These are phyloP conservation scores for Cyathus striatus DNA, from an alignment of 768 basidiomycete species.

Conservation along the genomic window DNA sequence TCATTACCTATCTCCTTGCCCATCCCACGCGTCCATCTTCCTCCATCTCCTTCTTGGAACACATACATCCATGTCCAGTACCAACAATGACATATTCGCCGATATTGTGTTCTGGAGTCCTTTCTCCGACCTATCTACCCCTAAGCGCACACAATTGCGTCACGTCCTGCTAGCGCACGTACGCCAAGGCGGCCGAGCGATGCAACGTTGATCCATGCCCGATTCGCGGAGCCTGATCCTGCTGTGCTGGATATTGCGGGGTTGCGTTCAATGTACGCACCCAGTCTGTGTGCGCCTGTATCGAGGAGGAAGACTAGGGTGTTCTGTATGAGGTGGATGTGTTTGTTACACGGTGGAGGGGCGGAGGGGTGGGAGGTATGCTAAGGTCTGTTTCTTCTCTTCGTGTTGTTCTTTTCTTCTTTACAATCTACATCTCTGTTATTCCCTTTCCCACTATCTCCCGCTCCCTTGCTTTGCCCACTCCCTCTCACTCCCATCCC, in stretches of 20 bases:
- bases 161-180: conserved; percentile 50
- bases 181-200: conserved; percentile 25
- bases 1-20: neutral
- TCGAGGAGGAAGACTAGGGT: too few species aligned
- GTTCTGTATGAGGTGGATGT: too few species aligned
- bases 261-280: too few species aligned
- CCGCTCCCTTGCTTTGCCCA: too few species aligned
- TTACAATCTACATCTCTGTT: too few species aligned
- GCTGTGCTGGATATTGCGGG: conserved; percentile 32
- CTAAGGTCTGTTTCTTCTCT: too few species aligned
- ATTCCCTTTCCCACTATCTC: too few species aligned
- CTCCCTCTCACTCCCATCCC: too few species aligned
- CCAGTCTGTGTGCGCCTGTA: too few species aligned
- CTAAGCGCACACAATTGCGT: conserved; percentile 38
- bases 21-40: conserved; percentile 3
- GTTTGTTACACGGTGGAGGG: too few species aligned
- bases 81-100: conserved; percentile 26
- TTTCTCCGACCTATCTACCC: conserved; percentile 44
- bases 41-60: neutral
- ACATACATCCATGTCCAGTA: neutral
- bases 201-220: conserved; percentile 45
- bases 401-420: too few species aligned
- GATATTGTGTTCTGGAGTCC: conserved; percentile 37
- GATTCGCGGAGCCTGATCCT: conserved; percentile 57
- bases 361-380: too few species aligned